Base-by-base conservation (phyloP, 2,329 filamentous ascomycete species). In the Trichoderma breve region DNA sequence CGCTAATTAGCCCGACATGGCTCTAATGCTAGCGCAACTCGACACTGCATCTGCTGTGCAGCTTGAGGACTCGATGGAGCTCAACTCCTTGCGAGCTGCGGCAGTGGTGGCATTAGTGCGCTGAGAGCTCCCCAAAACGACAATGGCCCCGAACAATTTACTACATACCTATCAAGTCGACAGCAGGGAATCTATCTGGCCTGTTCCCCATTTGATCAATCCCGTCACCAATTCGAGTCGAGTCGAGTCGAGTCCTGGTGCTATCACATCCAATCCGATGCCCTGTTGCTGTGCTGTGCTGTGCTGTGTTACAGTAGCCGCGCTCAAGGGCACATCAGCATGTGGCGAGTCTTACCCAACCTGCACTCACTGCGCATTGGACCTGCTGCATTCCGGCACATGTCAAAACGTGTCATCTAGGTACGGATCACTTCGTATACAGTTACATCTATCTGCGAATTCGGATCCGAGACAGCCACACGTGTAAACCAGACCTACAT, bases 1-100 rank as follows among this genome's bases (percentile, higher is more conserved):
- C 64, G 71, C 71, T 68, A 72, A 72, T 72, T 72, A 68, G 64
- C 47, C 58, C 57, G 43, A 34, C 71, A 61, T 63, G 71, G 67
- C 67, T 70, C 67, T 70, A 70, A 36, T 60, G 36, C 39, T 62
- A 61, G 66, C 66, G 66, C 66, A 24, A 18, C 8, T 24, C 21
- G n/a, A 21, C 43, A 4, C n/a, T 51, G 43, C 43, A 51, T 51
- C 8, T 21, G 43, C 43, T 43, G 43, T 21, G 39, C 47, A 21
- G 21, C 34, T 36, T 7, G 34, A 36, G 0, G 34, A 21, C 39
- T 39, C 21, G 24, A 36, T 36, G 2, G 14, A 6, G 3, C 32
- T 12, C 1, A 24, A 51, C 24, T 51, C 26, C 26, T 21, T 21
- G 32, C n/a, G 8, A 51, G 28, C 7, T 28, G 43, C 65, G 65